Evolutionary conservation across 495 filamentous ascomycete species (phyloP), one percentile per base, ranked within the genome.

Genomic region (Xylaria palmicola): DNA sequence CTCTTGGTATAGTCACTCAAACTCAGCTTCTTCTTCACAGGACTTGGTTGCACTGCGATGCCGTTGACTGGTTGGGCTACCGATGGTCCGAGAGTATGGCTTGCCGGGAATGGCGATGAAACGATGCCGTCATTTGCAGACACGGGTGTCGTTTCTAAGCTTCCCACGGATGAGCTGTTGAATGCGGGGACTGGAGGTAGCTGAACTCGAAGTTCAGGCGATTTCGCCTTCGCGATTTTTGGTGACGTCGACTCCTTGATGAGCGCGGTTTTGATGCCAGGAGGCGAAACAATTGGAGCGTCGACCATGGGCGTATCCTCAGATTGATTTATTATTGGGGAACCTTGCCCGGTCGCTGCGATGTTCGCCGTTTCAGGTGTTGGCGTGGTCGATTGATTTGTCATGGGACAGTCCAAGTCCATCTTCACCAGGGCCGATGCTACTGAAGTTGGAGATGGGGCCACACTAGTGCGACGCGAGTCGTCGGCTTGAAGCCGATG

Each of bases 1-100:
- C 78, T 83, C 56, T 81, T 83, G 49, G 74, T 82, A 59, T 90
- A 92, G 66, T 90, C 88, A 70, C 87, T 87, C n/a, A 91, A 67
- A 63, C 86, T 92, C 37, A 92, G 65, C 66, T 87, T 87, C 76
- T 90, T 92, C 74, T 85, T 85, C 37, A 83, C 73, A 7, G 88
- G 88, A 53, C 83, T 88, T 3, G 86, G 82, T 17, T 77, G 77
- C 13, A 80, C 78, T 0, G 73, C 70, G 9, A 73, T 64, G 4
- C 76, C 76, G 51, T 79, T 80, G 32, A 77, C 68, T 5, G 76
- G 67, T 1, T 79, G 67, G 41, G 77, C 70, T 12, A 76, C 72
- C 59, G 84, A 79, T 8, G 77, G 67, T 48, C 64, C 75, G 39
- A 77, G 70, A 44, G 74, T 44, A 54, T 65, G 66, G 32, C 37